Base-by-base conservation (phyloP, 2,329 filamentous ascomycete species). In the Truncatella angustata region DNA sequence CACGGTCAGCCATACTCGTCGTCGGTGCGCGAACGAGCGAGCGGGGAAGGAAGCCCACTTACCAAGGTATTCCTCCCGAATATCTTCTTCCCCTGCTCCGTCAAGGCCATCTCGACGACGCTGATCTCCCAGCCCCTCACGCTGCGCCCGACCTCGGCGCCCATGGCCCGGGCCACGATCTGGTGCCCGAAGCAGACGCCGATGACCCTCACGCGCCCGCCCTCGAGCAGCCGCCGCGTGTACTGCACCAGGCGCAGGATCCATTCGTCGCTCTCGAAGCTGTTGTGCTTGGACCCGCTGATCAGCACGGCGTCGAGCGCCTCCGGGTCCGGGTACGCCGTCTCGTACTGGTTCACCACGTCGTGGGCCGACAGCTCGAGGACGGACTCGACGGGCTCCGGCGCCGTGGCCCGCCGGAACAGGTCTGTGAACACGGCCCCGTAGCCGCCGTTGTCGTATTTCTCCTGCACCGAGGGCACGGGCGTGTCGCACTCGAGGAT, bases 121-220 rank as follows among this genome's bases (percentile, higher is more conserved):
- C 87, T 84, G n/a, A 89, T 73, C 71, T 96, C 91, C 91, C 91
- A 96, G 2, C 90, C 90, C 18, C 73, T 68, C 21, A 84, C 77
- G 65, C 82, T 89, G 50, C 84, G 73, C 32, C 77, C 85, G 2
- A 95, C 87, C 60, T 81, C 79, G 18, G 73, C 79, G 3, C 84
- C 88, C 59, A 92, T 66, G 1, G 90, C 88, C 49, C 90, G 78
- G 1, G 81, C 90, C 39, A 94, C 73, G 61, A 96, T 91, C 73
- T 96, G 90, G 67, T 95, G 91, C 4, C 91, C 91, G 67, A 93
- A 96, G 70, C 91, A 96, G 14, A 94, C 79, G 10, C 90, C 91
- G 14, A 96, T 77, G n/a, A 92, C 70, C 32, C 84, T 80, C 6
- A 94, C 81, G 1, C 83, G 75, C 23, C 78, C 74, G 57, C 86